A percentile compares a stretch with the other conserved stretches of the same genome.
Evolutionary conservation across 2,329 filamentous ascomycete genomes (phyloP).

Genomic region (Diplodia seriata): DNA sequence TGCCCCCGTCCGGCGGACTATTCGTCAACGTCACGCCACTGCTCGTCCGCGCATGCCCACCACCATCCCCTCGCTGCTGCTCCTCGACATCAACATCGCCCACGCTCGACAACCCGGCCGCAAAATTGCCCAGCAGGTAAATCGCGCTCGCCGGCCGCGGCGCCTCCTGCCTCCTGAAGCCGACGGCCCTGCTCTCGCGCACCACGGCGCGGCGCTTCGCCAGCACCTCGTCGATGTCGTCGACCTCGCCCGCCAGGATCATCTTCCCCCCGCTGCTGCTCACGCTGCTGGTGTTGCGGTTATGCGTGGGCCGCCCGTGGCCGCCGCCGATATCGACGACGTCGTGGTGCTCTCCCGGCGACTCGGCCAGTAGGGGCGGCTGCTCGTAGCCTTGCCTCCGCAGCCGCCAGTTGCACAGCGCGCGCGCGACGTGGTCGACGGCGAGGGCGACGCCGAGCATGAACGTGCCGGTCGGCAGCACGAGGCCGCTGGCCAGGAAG

Average conservation of each 20-base stretch:
- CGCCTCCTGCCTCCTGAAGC: constrained; percentile 4
- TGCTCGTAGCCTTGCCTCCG: constrained; percentile 28
- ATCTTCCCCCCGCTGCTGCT: not conserved
- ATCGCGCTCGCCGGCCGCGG: constrained; percentile 4
- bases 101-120: constrained; percentile 3
- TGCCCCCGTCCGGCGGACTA: too few species aligned
- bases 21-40: not conserved
- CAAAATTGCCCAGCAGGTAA: constrained; percentile 14
- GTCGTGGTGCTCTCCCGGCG: too few species aligned
- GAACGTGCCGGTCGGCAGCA: constrained; percentile 46
- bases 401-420: constrained; percentile 43
- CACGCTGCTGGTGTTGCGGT: not conserved
- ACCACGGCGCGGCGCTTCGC: not conserved
- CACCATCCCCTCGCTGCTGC: too few species aligned
- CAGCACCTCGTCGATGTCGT: constrained; percentile 37
- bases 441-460: constrained; percentile 46
- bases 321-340: not conserved
- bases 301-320: not conserved
- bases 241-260: not conserved
- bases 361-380: not conserved
- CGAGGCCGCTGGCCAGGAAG: constrained; percentile 43
- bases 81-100: too few species aligned
- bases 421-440: constrained; percentile 43
- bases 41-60: not conserved
- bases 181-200: constrained; percentile 4